Conservation (phyloP, 1,139 yeast genomes). For the Williopsis jadinii region DNA sequence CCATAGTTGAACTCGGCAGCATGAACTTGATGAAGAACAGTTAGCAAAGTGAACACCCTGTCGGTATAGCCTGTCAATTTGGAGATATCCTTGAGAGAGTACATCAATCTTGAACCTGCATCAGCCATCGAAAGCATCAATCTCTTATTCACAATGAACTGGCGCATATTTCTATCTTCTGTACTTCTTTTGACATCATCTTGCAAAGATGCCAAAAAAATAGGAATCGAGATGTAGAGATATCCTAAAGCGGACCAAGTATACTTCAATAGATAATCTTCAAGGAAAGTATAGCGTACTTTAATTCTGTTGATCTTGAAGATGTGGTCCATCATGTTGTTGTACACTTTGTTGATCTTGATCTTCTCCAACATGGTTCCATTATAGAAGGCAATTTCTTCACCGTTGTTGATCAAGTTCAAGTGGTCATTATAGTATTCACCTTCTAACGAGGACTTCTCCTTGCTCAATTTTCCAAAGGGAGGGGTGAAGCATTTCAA, state of each 20-base stretch:
- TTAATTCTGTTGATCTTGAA: constrained; percentile 36
- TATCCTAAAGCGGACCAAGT: constrained; percentile 96
- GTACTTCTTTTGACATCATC: constrained; percentile 25
- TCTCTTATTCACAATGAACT: constrained; percentile 84
- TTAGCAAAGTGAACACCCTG: constrained; percentile 67
- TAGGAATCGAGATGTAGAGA: constrained; percentile 84
- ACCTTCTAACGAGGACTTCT: constrained; percentile 77
- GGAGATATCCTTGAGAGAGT: constrained; percentile 88
- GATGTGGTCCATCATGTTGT: constrained; percentile 47
- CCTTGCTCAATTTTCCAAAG: constrained; percentile 72
- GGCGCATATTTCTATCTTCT: constrained; percentile 64
- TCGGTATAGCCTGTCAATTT: constrained; percentile 89
- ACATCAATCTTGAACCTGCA: constrained; percentile 95
- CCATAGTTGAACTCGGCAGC: constrained; percentile 63
- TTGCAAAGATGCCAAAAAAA: constrained; percentile 40
- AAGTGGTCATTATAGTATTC: constrained; percentile 83
- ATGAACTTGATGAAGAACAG: constrained; percentile 78
- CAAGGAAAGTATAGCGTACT: constrained; percentile 63
- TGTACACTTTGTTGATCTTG: constrained; percentile 56
- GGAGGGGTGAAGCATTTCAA: constrained; percentile 75
- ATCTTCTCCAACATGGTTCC: constrained; percentile 79
- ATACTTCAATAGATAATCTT: constrained; percentile 82
- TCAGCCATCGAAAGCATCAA: constrained; percentile 88
- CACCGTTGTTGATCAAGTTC: constrained; percentile 80
- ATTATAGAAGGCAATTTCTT: constrained; percentile 90